Evolutionary conservation across 2,329 filamentous ascomycete genomes (phyloP).

Genomic region (Hypoxylon sp.): DNA sequence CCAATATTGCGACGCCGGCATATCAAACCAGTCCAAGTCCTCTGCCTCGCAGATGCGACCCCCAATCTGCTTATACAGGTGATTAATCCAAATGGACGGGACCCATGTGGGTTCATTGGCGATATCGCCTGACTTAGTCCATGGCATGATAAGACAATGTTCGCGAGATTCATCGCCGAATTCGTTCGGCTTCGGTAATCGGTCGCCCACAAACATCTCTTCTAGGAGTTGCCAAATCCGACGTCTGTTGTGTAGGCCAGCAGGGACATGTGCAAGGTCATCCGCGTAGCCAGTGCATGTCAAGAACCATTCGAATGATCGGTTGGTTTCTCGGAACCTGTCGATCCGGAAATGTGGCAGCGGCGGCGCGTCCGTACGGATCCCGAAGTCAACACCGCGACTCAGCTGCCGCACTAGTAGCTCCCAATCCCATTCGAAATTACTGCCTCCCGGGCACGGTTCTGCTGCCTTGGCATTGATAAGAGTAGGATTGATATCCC

Average conservation of each 20-base stretch:
- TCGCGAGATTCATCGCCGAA: neutral
- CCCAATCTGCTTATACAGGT: neutral
- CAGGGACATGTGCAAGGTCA: neutral
- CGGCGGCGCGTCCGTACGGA: neutral
- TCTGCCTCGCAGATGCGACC: neutral
- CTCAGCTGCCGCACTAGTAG: neutral
- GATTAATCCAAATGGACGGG: neutral
- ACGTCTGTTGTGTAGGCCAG: neutral
- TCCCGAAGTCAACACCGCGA: neutral
- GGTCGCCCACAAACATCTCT: neutral
- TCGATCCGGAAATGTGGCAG: neutral
- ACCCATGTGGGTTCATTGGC: neutral
- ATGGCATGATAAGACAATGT: neutral
- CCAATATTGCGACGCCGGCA: neutral
- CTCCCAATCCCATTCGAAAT: neutral
- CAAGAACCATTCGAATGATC: neutral
- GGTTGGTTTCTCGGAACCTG: neutral
- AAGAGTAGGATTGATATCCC: neutral
- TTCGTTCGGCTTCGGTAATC: neutral
- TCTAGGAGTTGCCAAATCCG: neutral
- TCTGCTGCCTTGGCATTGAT: neutral
- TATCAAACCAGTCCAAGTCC: neutral
- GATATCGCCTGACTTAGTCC: neutral
- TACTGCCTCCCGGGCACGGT: neutral
- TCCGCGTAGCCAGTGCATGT: neutral